Conservation (phyloP, 345 rosid genomes). For the Odontarrhena argentea region DNA sequence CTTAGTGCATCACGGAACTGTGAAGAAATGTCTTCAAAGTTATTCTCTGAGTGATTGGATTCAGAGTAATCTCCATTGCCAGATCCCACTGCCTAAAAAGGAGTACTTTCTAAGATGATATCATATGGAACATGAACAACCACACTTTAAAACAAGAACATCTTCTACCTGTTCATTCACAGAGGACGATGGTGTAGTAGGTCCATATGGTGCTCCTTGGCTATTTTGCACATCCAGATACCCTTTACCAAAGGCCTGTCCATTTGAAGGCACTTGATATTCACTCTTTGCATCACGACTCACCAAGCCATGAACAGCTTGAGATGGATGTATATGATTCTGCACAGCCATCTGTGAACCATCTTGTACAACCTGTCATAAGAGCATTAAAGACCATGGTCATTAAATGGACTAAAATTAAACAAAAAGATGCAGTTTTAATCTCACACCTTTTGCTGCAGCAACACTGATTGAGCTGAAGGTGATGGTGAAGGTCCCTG, state of each 20-base stretch:
- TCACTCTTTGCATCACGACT: constrained; percentile 59
- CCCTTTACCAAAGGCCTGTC: constrained; percentile 57
- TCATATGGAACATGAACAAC: constrained; percentile 2
- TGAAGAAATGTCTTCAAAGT: constrained; percentile 64
- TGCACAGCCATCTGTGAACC: constrained; percentile 51
- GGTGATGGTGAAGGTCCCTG: constrained; percentile 52
- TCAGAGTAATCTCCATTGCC: constrained; percentile 51
- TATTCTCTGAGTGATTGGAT: constrained; percentile 53
- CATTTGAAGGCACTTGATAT: constrained; percentile 57
- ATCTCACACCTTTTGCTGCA: constrained; percentile 63
- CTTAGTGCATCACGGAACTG: constrained; percentile 63
- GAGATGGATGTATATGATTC: constrained; percentile 56
- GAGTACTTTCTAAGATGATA: constrained; percentile 7
- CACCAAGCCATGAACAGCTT: constrained; percentile 52
- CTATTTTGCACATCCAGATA: constrained; percentile 56
- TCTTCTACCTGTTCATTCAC: constrained; percentile 62
- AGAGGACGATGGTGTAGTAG: constrained; percentile 53
- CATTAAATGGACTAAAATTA: constrained; percentile 6
- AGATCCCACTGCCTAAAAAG: constrained; percentile 60
- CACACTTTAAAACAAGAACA: constrained; percentile 12
- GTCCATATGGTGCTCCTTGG: constrained; percentile 52
- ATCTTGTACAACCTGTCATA: constrained; percentile 56
- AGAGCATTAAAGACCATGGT: constrained; percentile 4
- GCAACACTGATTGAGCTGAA: constrained; percentile 53
- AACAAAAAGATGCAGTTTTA: constrained; percentile 8